Percentiles rank a stretch among this genome's conserved stretches.
These are phyloP conservation scores for Stephanodiscus minutulus DNA, from an alignment of 108 stramenopile genomes.

Conservation along the genomic window DNA sequence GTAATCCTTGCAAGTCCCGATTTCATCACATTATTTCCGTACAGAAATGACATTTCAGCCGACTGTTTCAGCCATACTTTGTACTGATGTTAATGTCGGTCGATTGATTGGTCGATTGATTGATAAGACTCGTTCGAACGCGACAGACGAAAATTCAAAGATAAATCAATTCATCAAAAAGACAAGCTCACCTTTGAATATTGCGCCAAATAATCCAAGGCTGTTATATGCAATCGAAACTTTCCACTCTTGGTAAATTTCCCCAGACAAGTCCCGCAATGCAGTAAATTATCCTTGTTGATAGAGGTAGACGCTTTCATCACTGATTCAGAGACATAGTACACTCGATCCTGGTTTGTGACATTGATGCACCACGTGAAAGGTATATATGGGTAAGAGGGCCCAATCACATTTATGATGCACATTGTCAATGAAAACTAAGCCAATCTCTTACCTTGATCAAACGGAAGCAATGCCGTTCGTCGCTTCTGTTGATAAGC, in stretches of 20 bases:
- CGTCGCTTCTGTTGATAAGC: slow-evolving; percentile 89
- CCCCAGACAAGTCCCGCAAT: slow-evolving; percentile 96
- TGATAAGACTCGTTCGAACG: neutral
- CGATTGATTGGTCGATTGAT: neutral
- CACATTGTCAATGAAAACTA: neutral
- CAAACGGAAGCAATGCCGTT: slow-evolving; percentile 84
- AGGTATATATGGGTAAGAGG: neutral
- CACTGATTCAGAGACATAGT: slow-evolving; percentile 90
- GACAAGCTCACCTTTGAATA: slow-evolving; percentile 78
- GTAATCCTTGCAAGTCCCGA: slow-evolving; percentile 95
- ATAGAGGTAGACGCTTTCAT: slow-evolving; percentile 87
- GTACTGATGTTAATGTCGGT: slow-evolving; percentile 42
- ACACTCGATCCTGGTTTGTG: slow-evolving; percentile 86
- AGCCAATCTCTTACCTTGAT: slow-evolving; percentile 48
- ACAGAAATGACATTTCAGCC: slow-evolving; percentile 98
- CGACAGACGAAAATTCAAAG: neutral
- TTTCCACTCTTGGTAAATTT: slow-evolving; percentile 98
- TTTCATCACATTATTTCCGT: slow-evolving; percentile 98
- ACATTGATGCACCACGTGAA: slow-evolving; percentile 29
- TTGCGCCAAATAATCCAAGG: slow-evolving; percentile 93
- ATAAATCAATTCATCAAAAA: neutral
- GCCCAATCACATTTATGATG: neutral
- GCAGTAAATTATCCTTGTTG: slow-evolving; percentile 82
- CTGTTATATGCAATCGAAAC: slow-evolving; percentile 94
- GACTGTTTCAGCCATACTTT: slow-evolving; percentile 99